A percentile compares a stretch with the other conserved stretches of the same genome.
Conservation (phyloP, 2,329 filamentous ascomycete species). For the Colletotrichum godetiae region DNA sequence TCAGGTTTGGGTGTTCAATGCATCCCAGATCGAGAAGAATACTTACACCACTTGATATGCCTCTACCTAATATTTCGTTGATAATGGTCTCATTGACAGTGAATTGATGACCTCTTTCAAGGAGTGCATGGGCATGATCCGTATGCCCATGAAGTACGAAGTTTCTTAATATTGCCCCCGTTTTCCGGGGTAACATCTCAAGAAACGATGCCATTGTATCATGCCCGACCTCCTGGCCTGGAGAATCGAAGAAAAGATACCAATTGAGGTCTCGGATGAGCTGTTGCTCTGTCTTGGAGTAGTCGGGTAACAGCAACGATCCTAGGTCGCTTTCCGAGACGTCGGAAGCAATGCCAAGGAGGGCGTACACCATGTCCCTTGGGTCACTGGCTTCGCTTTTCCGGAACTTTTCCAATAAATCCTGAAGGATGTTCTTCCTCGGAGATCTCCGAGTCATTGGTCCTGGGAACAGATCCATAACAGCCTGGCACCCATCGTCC, state of each 20-base stretch:
- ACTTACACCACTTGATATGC: no score
- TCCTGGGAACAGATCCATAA: not conserved
- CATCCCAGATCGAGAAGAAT: not conserved
- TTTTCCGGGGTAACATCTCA: not conserved
- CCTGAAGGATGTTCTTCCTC: not conserved
- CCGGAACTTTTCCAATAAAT: not conserved
- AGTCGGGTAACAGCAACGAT: not conserved
- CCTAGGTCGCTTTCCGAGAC: not conserved
- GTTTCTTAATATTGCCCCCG: no score
- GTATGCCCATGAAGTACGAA: not conserved
- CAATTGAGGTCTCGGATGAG: not conserved
- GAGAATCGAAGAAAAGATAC: not conserved
- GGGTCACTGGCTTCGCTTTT: not conserved
- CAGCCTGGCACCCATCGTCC: not conserved
- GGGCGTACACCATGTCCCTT: constrained; percentile 1
- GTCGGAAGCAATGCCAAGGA: constrained; percentile 3
- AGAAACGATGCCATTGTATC: not conserved
- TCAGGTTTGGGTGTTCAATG: not conserved
- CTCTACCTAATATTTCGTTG: not conserved
- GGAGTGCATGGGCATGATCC: not conserved
- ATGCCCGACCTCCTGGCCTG: no score
- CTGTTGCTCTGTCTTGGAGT: not conserved
- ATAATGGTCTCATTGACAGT: not conserved
- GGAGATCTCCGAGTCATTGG: not conserved
- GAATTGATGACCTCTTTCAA: not conserved